A percentile compares a stretch with the other conserved stretches of the same genome.
phyloP scores from a whole-genome alignment of 257 asterid species.

The Leonotis leonurus region DNA sequence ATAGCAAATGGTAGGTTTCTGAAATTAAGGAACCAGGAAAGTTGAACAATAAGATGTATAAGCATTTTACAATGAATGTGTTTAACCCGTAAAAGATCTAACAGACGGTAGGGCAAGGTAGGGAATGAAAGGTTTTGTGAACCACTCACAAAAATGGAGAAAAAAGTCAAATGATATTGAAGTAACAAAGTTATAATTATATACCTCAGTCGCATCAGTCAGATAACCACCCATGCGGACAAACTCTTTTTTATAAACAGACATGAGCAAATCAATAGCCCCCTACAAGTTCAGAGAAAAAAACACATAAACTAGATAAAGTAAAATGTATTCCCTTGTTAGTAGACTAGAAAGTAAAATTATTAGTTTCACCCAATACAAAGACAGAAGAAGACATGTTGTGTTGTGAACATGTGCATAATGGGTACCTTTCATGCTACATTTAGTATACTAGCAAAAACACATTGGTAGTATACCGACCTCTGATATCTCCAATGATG shows the following conservation, averaged over 20 bases:
- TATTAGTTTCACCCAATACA: neutral
- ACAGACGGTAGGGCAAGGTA: neutral
- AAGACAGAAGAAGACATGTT: neutral
- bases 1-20: neutral
- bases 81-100: neutral
- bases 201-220: conserved; percentile 46
- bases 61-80: neutral
- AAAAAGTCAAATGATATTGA: neutral
- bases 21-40: neutral
- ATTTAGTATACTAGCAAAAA: neutral
- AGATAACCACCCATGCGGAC: conserved; percentile 60
- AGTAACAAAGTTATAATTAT: neutral
- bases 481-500: conserved; percentile 59
- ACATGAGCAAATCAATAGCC: conserved; percentile 52
- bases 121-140: neutral
- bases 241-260: conserved; percentile 49
- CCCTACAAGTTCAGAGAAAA: conserved; percentile 34
- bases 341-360: neutral
- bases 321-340: neutral
- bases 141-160: neutral
- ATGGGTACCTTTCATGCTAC: neutral
- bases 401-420: neutral
- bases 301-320: neutral
- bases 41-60: neutral
- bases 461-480: conserved; percentile 29